These are phyloP conservation scores for Petunia axillaris DNA, from an alignment of 257 asterid species.

Conservation along the genomic window DNA sequence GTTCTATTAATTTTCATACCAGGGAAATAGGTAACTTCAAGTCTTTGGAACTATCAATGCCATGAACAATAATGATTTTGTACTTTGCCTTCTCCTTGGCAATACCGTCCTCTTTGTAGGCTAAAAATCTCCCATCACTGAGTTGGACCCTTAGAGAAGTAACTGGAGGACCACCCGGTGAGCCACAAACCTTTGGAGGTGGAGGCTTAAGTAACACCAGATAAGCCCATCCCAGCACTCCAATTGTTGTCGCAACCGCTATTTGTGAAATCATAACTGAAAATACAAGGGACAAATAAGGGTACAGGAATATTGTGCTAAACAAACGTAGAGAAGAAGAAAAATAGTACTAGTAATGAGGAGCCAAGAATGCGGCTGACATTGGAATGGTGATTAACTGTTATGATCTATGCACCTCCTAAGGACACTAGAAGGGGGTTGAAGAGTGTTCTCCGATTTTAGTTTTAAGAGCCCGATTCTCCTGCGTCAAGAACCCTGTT, in stretches of 20 bases:
- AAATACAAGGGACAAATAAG: slow-evolving; percentile 3
- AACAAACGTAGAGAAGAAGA: not conserved
- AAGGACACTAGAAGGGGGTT: too few species aligned
- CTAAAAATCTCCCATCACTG: slow-evolving; percentile 72
- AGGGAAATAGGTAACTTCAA: slow-evolving; percentile 52
- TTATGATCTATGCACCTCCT: too few species aligned
- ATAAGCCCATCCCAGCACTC: slow-evolving; percentile 62
- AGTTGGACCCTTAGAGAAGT: slow-evolving; percentile 70
- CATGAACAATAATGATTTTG: slow-evolving; percentile 67
- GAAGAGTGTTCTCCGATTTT: too few species aligned
- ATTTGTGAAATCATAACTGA: slow-evolving; percentile 60
- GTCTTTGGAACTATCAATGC: slow-evolving; percentile 71
- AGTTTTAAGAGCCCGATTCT: too few species aligned
- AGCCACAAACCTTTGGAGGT: slow-evolving; percentile 70
- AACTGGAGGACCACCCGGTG: slow-evolving; percentile 77
- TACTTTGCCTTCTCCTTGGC: slow-evolving; percentile 62
- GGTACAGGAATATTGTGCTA: not conserved
- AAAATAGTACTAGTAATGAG: not conserved
- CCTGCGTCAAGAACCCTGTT: too few species aligned
- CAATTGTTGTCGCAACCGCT: slow-evolving; percentile 49
- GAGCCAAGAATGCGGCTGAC: not conserved
- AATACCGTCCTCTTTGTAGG: slow-evolving; percentile 75
- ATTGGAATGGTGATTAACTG: not conserved
- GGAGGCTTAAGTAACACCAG: slow-evolving; percentile 57
- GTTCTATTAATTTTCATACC: slow-evolving; percentile 40